Evolutionary conservation across 2,329 filamentous ascomycete genomes (phyloP).

Genomic region (Pseudogymnoascus sp.): DNA sequence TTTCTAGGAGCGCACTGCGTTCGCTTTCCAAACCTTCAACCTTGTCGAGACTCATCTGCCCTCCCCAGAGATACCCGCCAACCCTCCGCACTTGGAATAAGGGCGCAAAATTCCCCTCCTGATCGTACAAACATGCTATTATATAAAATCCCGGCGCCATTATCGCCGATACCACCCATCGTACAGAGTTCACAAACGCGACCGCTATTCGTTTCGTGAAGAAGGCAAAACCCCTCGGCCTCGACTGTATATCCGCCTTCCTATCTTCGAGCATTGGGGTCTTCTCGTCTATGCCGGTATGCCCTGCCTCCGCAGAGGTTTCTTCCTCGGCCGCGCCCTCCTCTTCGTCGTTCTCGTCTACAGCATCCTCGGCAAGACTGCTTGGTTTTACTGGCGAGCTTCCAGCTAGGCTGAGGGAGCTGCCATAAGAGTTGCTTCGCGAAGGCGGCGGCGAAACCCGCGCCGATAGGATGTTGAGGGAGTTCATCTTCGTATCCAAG

Average conservation of each 20-base stretch:
- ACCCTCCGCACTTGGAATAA: constrained; percentile 63
- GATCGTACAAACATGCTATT: constrained; percentile 74
- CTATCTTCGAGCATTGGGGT: constrained; percentile 50
- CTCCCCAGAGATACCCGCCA: constrained; percentile 35
- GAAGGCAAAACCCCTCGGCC: constrained; percentile 42
- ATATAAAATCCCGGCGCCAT: constrained; percentile 75
- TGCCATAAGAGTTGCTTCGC: constrained; percentile 52
- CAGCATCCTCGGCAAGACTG: constrained; percentile 28
- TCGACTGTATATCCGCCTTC: constrained; percentile 18
- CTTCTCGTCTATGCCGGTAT: constrained; percentile 48
- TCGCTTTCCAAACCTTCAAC: not conserved
- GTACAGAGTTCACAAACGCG: constrained; percentile 65
- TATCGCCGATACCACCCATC: constrained; percentile 70
- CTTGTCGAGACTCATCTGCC: constrained; percentile 26
- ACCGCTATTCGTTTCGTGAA: constrained; percentile 63
- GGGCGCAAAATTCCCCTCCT: constrained; percentile 70
- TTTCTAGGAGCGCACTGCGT: not conserved
- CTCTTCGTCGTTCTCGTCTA: constrained; percentile 31
- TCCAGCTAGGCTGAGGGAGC: constrained; percentile 15
- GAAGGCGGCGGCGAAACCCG: constrained; percentile 60
- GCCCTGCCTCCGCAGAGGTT: constrained; percentile 14
- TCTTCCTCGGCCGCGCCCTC: constrained; percentile 26
- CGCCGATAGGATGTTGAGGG: constrained; percentile 85
- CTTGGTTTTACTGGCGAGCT: not conserved
- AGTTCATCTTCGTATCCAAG: constrained; percentile 73